phyloP scores from a whole-genome alignment of 2,329 filamentous ascomycete genomes.

The Atkinsonella hypoxylon region DNA sequence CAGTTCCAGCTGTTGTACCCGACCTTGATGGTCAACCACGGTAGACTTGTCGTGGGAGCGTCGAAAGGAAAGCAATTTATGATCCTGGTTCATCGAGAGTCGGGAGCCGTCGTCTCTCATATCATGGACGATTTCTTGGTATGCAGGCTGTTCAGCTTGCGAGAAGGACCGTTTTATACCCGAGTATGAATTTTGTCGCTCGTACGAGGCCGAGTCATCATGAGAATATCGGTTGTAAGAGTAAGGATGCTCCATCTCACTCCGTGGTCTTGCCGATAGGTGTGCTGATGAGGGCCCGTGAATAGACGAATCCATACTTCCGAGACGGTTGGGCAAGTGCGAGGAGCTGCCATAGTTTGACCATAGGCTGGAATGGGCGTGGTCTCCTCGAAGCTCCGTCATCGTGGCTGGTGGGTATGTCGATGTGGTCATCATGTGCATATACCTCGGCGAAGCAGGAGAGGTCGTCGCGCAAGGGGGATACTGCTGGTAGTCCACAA shows the following conservation, averaged over 20 bases:
- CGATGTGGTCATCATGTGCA: constrained; percentile 48
- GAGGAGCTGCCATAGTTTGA: constrained; percentile 43
- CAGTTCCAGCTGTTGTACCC: constrained; percentile 48
- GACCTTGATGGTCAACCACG: constrained; percentile 46
- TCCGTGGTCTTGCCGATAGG: constrained; percentile 34
- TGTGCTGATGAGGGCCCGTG: constrained; percentile 27
- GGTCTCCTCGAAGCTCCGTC: constrained; percentile 51
- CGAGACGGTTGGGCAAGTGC: constrained; percentile 39
- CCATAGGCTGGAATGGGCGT: constrained; percentile 45
- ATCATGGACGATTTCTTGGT: constrained; percentile 50
- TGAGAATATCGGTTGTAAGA: constrained; percentile 42
- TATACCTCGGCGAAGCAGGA: constrained; percentile 24
- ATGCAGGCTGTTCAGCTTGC: constrained; percentile 41
- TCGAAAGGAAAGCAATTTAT: constrained; percentile 48
- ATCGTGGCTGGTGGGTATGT: constrained; percentile 46
- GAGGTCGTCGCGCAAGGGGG: background rate
- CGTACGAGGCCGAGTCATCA: constrained; percentile 42
- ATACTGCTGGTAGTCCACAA: background rate
- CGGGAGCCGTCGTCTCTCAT: constrained; percentile 46
- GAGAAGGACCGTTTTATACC: constrained; percentile 47
- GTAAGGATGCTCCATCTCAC: constrained; percentile 38
- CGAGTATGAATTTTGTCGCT: constrained; percentile 39
- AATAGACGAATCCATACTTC: constrained; percentile 38
- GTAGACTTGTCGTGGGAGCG: constrained; percentile 47
- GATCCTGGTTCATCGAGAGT: constrained; percentile 45